These are phyloP conservation scores for Penicillium glabrum DNA, from an alignment of 2,329 filamentous ascomycete genomes.

Conservation along the genomic window DNA sequence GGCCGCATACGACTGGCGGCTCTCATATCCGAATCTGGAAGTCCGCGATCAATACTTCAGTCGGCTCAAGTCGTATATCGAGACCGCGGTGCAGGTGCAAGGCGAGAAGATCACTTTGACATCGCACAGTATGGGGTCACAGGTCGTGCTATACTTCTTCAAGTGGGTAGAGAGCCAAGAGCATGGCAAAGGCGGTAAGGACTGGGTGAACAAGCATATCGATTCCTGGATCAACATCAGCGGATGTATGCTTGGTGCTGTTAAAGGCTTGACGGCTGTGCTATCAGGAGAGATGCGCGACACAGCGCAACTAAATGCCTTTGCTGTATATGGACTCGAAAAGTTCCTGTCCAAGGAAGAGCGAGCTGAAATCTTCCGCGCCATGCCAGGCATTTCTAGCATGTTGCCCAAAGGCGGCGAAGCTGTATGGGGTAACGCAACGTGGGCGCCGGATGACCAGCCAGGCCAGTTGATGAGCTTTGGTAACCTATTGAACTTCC, in stretches of 20 bases:
- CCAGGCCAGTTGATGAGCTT: slow-evolving; percentile 71
- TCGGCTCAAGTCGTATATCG: slow-evolving; percentile 83
- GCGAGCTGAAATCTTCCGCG: slow-evolving; percentile 87
- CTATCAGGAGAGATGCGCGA: slow-evolving; percentile 98
- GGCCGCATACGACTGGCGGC: slow-evolving; percentile 82
- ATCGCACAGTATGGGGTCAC: slow-evolving; percentile 97
- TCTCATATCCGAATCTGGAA: slow-evolving; percentile 88
- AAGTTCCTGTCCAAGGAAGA: slow-evolving; percentile 92
- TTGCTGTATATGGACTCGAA: slow-evolving; percentile 94
- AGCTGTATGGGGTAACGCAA: slow-evolving; percentile 87
- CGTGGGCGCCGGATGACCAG: slow-evolving; percentile 83
- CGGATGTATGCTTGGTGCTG: slow-evolving; percentile 93
- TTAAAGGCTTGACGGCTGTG: slow-evolving; percentile 86
- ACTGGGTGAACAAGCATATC: slow-evolving; percentile 87
- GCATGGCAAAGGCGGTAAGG: slow-evolving; percentile 73
- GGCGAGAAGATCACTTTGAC: slow-evolving; percentile 80
- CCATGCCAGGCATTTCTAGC: slow-evolving; percentile 93
- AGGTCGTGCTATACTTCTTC: slow-evolving; percentile 81
- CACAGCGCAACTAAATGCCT: slow-evolving; percentile 91
- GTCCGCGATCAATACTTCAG: slow-evolving; percentile 92
- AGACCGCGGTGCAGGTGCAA: slow-evolving; percentile 72
- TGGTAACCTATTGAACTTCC: slow-evolving; percentile 84
- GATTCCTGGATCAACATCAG: slow-evolving; percentile 98
- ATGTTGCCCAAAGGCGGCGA: slow-evolving; percentile 96
- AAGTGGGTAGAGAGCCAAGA: slow-evolving; percentile 79